Conservation (phyloP, 2,329 filamentous ascomycete genomes). For the Arachnomyces sp. region DNA sequence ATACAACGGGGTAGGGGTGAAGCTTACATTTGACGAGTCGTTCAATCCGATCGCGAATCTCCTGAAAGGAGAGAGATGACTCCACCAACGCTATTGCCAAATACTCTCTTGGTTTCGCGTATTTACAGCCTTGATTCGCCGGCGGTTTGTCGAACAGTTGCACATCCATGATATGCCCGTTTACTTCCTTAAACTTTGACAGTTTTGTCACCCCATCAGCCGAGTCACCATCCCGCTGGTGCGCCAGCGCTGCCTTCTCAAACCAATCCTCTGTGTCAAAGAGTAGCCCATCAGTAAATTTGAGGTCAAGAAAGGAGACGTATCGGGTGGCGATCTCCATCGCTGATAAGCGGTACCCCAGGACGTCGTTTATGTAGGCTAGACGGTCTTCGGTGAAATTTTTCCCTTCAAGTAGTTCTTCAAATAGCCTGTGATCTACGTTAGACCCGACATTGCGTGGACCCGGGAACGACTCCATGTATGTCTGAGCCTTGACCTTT, state of each 20-base stretch:
- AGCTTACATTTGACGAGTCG: too few relatives aligned
- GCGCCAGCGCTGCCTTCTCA: neutral
- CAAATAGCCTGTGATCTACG: neutral
- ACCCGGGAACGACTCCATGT: slow-evolving; percentile 1
- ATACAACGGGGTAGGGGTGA: too few relatives aligned
- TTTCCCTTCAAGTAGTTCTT: neutral
- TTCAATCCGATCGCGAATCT: too few relatives aligned
- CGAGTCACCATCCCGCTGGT: neutral
- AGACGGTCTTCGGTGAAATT: slow-evolving; percentile 1
- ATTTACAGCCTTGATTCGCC: too few relatives aligned
- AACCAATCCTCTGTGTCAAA: neutral
- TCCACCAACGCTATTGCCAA: too few relatives aligned
- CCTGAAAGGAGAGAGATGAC: too few relatives aligned
- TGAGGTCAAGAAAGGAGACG: slow-evolving; percentile 1
- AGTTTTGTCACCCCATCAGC: neutral
- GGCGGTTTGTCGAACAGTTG: neutral
- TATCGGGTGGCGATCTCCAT: slow-evolving; percentile 1
- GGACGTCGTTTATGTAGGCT: neutral
- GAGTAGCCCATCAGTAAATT: neutral
- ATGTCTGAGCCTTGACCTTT: neutral
- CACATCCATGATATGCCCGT: neutral
- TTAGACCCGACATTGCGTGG: neutral
- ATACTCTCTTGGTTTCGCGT: too few relatives aligned
- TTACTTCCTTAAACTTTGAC: neutral
- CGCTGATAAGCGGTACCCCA: neutral